These are phyloP conservation scores for Fragaria iinumae DNA, from an alignment of 306 rosid species.

Conservation along the genomic window DNA sequence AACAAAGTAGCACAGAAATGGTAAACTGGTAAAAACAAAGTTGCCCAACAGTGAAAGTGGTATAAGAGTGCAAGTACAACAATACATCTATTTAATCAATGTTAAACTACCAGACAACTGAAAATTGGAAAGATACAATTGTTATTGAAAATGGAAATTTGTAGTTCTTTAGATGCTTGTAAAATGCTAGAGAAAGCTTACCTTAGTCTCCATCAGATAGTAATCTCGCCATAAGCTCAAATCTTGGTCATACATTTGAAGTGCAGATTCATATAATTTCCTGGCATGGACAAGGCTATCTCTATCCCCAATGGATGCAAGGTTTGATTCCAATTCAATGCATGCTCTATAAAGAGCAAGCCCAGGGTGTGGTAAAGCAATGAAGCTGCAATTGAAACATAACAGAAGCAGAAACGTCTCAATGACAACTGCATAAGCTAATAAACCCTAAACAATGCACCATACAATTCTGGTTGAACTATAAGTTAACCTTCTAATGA, in stretches of 20 bases:
- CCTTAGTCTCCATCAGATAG: constrained; percentile 71
- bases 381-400: constrained; percentile 56
- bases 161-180: too few relatives aligned
- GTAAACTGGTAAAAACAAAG: neutral
- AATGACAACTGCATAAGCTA: constrained; percentile 9
- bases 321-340: constrained; percentile 73
- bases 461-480: neutral
- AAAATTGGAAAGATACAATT: neutral
- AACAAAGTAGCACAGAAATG: neutral
- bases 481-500: neutral
- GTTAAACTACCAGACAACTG: neutral
- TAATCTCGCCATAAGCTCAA: constrained; percentile 72
- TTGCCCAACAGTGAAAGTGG: neutral
- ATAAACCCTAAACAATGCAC: neutral
- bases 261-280: constrained; percentile 73
- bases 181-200: constrained; percentile 15
- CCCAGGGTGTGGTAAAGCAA: constrained; percentile 80
- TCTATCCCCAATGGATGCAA: constrained; percentile 67
- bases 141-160: neutral
- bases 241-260: constrained; percentile 62
- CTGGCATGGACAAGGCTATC: constrained; percentile 63
- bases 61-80: neutral
- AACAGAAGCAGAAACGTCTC: constrained; percentile 1
- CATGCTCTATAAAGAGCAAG: constrained; percentile 60
- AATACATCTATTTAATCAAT: neutral